Evolutionary conservation across 495 filamentous ascomycete species (phyloP).

Genomic region (Tetracladium setigerum): DNA sequence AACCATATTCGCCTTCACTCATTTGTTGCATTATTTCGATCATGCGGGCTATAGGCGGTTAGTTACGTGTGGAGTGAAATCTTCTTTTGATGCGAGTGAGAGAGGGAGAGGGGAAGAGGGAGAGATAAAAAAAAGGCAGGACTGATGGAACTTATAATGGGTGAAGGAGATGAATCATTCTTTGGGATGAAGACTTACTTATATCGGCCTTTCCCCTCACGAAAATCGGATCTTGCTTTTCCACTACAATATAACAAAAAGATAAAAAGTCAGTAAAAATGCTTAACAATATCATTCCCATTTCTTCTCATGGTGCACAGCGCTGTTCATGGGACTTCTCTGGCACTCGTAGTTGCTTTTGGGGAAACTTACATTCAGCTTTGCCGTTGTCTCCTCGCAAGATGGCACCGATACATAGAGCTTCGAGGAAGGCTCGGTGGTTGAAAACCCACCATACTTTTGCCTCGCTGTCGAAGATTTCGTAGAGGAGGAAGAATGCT

Average conservation of each 20-base stretch:
- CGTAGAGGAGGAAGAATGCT: constrained; percentile 59
- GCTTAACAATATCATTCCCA: constrained; percentile 3
- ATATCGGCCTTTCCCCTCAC: constrained; percentile 49
- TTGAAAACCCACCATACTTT: constrained; percentile 74
- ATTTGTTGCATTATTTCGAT: constrained; percentile 49
- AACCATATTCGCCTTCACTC: constrained; percentile 41
- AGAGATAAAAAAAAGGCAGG: no score
- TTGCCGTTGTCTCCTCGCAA: constrained; percentile 8
- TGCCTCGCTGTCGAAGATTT: constrained; percentile 54
- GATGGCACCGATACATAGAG: constrained; percentile 44
- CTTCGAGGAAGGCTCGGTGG: constrained; percentile 64
- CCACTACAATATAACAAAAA: no score
- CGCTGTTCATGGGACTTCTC: no score
- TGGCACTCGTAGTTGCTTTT: constrained; percentile 6
- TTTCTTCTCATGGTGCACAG: background rate
- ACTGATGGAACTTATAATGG: no score
- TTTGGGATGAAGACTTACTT: constrained; percentile 27
- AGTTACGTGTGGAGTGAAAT: background rate
- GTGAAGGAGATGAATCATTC: no score
- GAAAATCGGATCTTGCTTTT: constrained; percentile 41
- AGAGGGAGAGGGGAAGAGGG: no score
- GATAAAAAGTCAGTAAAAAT: no score
- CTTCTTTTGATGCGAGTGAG: background rate
- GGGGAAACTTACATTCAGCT: background rate
- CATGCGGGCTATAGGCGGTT: constrained; percentile 36